These are phyloP conservation scores for Globisporangium sylvaticum DNA, from an alignment of 352 stramenopile species.

Conservation along the genomic window DNA sequence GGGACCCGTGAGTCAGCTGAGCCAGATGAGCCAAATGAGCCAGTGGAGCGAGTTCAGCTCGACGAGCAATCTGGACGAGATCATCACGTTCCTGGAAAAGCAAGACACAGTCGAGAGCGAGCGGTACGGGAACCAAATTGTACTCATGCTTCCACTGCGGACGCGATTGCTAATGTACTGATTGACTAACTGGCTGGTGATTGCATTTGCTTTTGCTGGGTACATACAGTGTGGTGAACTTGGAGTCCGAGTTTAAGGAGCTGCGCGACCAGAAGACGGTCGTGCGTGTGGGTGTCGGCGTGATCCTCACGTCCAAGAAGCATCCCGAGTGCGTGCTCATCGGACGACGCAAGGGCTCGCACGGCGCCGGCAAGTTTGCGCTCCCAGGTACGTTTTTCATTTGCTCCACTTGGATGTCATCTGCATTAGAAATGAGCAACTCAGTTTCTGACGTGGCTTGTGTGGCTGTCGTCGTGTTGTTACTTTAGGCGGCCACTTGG, in stretches of 20 bases:
- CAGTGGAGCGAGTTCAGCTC: conserved; percentile 82
- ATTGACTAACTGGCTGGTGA: neutral
- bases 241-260: conserved; percentile 62
- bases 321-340: conserved; percentile 72
- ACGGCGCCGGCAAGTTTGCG: conserved; percentile 73
- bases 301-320: conserved; percentile 61
- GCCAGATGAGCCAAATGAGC: conserved; percentile 69
- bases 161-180: neutral
- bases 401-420: neutral
- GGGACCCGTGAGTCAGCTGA: conserved; percentile 64
- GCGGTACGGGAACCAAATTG: conserved; percentile 24
- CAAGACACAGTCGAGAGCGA: conserved; percentile 65
- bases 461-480: neutral
- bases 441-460: neutral
- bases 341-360: conserved; percentile 65
- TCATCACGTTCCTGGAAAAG: conserved; percentile 82
- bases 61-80: conserved; percentile 81
- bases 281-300: conserved; percentile 74
- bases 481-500: conserved; percentile 55
- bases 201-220: neutral
- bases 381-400: conserved; percentile 45
- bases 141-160: neutral
- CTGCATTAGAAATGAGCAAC: neutral
- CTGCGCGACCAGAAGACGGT: conserved; percentile 51
- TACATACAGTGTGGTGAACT: conserved; percentile 31